Base-by-base conservation (phyloP, 805 yeast genomes). In the Saturnispora ahearnii region DNA sequence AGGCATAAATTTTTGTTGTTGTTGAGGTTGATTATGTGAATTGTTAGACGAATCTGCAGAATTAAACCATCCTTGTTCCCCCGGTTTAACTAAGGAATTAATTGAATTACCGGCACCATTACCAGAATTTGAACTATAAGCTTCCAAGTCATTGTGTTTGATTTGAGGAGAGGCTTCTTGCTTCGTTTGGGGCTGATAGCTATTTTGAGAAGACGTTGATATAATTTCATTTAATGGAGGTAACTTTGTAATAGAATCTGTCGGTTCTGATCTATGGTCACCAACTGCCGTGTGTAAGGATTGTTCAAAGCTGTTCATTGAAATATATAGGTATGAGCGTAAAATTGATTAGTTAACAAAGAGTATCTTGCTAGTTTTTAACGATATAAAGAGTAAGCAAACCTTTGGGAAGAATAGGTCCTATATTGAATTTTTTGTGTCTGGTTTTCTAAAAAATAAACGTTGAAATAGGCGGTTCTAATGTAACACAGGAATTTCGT, bases 161-260 rank as follows among this genome's bases (percentile, higher is more conserved):
- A 36, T 22, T 36, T 36, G 40, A 8, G 40, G 40, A 4, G 40
- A 18, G 22, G 5, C 26, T 18, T 36, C 40, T 36, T 36, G 40
- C 24, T 36, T 36, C 8, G 21, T 18, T 18, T 21, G 40, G 11
- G 29, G 6, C 9, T 26, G 29, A 26, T 26, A 26, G 9, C 9
- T 36, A 36, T 10, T 6, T 18, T 6, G 40, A 18, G 26, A 22
- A 36, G 24, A 11, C 15, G 40, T 36, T 18, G 40, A 36, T 36
- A 36, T 36, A 22, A 45, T 22, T 30, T 45, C 47, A 22, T 37
- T 45, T 22, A 45, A 34, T 21, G 47, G 47, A 4, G 47, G 47
- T 9, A 45, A 33, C 26, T 28, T 45, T n/a, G 47, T 45, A 5
- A 24, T 15, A 15, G 32, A n/a, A 22, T 36, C 40, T 21, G 40